These are phyloP conservation scores for Heterobasidion occidentale DNA, from an alignment of 1,284 basidiomycete genomes.

Conservation along the genomic window DNA sequence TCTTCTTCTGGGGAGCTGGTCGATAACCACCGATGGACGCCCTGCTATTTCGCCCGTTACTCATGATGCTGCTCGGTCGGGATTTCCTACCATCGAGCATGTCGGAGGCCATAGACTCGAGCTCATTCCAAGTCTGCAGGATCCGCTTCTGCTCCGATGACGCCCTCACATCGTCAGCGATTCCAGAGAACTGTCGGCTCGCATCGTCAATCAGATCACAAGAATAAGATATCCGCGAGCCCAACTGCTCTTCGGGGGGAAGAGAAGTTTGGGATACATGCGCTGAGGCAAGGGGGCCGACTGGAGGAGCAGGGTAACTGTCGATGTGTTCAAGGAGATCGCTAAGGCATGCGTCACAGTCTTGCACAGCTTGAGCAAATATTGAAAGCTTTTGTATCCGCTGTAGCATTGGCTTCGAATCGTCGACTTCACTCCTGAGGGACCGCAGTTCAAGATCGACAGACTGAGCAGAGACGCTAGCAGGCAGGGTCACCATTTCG, in stretches of 20 bases:
- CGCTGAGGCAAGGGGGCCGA: conserved; percentile 40
- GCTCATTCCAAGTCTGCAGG: conserved; percentile 69
- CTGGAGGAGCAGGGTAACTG: conserved; percentile 52
- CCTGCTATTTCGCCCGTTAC: conserved; percentile 48
- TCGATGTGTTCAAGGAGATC: conserved; percentile 78
- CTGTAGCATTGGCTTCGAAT: conserved; percentile 39
- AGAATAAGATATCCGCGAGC: conserved; percentile 54
- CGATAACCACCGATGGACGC: conserved; percentile 29
- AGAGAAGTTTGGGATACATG: conserved; percentile 31
- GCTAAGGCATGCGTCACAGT: conserved; percentile 69
- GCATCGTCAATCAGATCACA: conserved; percentile 40
- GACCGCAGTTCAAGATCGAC: conserved; percentile 52
- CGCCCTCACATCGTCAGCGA: conserved; percentile 51
- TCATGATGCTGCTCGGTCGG: conserved; percentile 51
- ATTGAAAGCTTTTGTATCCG: conserved; percentile 45
- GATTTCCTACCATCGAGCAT: conserved; percentile 52
- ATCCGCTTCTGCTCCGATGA: conserved; percentile 52
- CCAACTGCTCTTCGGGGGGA: conserved; percentile 59
- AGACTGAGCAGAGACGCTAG: conserved; percentile 25
- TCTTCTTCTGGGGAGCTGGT: conserved; percentile 23
- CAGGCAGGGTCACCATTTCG: conserved; percentile 41
- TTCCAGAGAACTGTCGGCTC: conserved; percentile 26
- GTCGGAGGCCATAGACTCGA: conserved; percentile 73
- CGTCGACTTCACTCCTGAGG: conserved; percentile 48
- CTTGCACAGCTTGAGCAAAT: conserved; percentile 37